Base-by-base conservation (phyloP, 1,284 basidiomycete species). In the Exobasidium cylindrosporum region DNA sequence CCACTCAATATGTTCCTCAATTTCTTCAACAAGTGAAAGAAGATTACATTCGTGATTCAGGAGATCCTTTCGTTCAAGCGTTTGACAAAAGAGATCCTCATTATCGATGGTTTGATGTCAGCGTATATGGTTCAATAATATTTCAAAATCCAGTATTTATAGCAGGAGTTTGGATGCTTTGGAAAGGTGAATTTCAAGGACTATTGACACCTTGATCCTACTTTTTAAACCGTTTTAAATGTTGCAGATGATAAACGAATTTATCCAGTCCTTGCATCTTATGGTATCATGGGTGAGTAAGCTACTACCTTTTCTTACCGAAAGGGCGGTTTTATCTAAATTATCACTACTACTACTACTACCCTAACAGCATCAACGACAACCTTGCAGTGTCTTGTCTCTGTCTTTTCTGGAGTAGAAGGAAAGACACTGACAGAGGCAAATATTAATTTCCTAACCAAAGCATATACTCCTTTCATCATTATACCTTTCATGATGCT, bases 91-190 rank as follows among this genome's bases (percentile, higher is more conserved):
- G 47, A 1, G 66, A 65, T 10, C 0, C 58, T n/a, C 60, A 60
- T 3, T 65, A 71, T 28, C 62, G 63, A n/a, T 73, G 71, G 71
- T 73, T 73, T 40, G 45, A 58, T 1, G 67, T 66, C 28, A 58
- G 67, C 26, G 26, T 73, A 56, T 57, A 52, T 43, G 64, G 63
- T 62, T 69, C 71, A 55, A 57, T 66, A 14, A 21, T 71, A 10
- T 52, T 73, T 6, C 71, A 73, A 59, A 63, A 69, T 32, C 71
- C 71, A 7, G 65, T 58, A 31, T 73, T 72, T 35, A n/a, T 63
- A 3, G 46, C 68, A 11, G 65, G 57, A 10, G 67, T 69, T 40
- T 57, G 57, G 56, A 67, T 61, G 0, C 40, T 73, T 32, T 54
- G 31, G 49, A 62, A 65, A 3, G 69, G 70, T 68, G 58, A 72